A percentile compares a stretch with the other conserved stretches of the same genome.
These are phyloP conservation scores for Erythrobasidium hasegawianum DNA, from an alignment of 1,284 basidiomycete species.

Conservation along the genomic window DNA sequence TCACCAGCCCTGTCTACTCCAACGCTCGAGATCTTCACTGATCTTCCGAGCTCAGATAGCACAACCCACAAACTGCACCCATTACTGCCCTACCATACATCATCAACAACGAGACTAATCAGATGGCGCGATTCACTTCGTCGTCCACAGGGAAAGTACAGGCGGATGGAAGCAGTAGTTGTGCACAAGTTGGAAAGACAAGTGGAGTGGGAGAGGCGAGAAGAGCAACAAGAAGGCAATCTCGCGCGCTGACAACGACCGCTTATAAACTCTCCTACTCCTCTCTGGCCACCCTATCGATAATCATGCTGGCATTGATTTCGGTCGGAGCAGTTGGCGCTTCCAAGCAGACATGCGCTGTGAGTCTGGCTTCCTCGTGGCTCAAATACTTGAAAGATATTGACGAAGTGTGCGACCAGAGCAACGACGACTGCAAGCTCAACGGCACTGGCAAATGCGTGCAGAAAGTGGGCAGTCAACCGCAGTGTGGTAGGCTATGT, in stretches of 20 bases:
- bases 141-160: constrained; percentile 3
- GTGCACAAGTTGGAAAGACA: background rate
- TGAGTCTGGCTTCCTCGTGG: background rate
- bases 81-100: background rate
- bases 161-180: background rate
- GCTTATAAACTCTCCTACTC: constrained; percentile 8
- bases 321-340: constrained; percentile 9
- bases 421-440: constrained; percentile 11
- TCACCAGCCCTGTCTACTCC: constrained; percentile 21
- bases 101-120: background rate
- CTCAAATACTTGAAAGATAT: no score
- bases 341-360: constrained; percentile 8
- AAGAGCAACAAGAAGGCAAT: background rate
- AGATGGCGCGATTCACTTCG: constrained; percentile 20
- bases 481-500: background rate
- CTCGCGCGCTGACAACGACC: background rate
- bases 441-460: constrained; percentile 24
- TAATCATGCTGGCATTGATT: constrained; percentile 15
- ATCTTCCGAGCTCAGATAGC: constrained; percentile 16
- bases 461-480: background rate
- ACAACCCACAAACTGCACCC: constrained; percentile 9
- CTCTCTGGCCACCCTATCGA: constrained; percentile 19
- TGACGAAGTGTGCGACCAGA: no score
- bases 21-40: constrained; percentile 22
- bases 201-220: constrained; percentile 1